Evolutionary conservation across 192 early-diverging fungal genomes (phyloP), one percentile per base, ranked within the genome.

Genomic region (Chytriomyces hyalinus): DNA sequence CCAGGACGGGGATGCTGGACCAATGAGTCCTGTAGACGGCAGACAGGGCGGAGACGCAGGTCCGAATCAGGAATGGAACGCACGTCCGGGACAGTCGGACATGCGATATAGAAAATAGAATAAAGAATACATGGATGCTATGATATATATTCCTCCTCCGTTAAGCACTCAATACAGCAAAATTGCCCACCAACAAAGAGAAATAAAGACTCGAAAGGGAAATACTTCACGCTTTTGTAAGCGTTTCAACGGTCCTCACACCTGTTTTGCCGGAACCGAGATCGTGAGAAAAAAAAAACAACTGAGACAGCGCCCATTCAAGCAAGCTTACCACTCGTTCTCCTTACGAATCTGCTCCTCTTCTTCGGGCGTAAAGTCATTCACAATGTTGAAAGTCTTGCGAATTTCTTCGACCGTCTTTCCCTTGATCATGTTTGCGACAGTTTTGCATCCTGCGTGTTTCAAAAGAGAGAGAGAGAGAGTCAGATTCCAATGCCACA

Each of bases 331-430:
- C 82, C 82, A 83, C 64, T 83, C 82, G 80, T 83, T 83, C 66
- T 83, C 82, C 75, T 83, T 81, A 61, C 84, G 79, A 84, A 72
- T 92, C 87, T 70, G 94, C 90, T 92, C 96, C 82, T 93, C 93
- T 85, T 99, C 96, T 85, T 98, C 97, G 20, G 92, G 91, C 9
- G 93, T 95, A 87, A 99, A 98, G 84, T 99, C 97, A 80, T 96
- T 93, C 46, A 83, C 81, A 80, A 99, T 98, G 85, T 99, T 98
- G 85, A 99, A 99, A 11, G 83, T 87, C 77, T 95, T 85, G 20
- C 95, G 83, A 70, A 97, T 94, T 78, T 97, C 94, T 78, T 96
- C 91, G 2, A 94, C 92, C n/a, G 87, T 84, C 81, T 95, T 96
- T 48, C 90, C 91, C 82, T 93, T 93, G 85, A 97, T 92, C 91